Evolutionary conservation across 257 asterid genomes (phyloP).

Genomic region (Scutellaria minor): DNA sequence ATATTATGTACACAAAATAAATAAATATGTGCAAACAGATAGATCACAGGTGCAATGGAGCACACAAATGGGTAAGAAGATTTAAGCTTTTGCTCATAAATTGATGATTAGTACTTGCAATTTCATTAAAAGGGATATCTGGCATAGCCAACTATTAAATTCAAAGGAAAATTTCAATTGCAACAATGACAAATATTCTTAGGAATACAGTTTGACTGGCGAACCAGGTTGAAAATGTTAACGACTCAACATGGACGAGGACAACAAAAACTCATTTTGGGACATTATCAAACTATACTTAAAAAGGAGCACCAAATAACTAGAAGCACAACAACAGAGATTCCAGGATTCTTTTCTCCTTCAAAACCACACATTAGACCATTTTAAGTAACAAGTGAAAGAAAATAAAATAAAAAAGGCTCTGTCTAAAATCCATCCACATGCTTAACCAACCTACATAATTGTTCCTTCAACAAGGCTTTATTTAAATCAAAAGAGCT

Average conservation of each 20-base stretch:
- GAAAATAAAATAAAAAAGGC: neutral
- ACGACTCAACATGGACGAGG: neutral
- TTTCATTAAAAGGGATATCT: neutral
- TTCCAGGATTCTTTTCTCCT: neutral
- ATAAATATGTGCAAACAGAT: too few species aligned
- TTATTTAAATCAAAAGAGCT: neutral
- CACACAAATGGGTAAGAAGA: neutral
- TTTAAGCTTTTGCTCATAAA: neutral
- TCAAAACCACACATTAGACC: neutral
- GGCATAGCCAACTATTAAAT: neutral
- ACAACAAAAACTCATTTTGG: neutral
- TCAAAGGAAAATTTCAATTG: neutral
- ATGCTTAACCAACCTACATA: neutral
- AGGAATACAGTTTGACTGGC: neutral
- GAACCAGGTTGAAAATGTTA: neutral
- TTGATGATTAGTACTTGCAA: neutral
- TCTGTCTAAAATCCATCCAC: neutral
- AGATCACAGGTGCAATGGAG: slow-evolving; percentile 14
- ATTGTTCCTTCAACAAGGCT: slow-evolving; percentile 16
- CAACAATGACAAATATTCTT: neutral
- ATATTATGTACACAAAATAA: neutral
- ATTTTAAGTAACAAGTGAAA: neutral
- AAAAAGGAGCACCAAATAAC: neutral
- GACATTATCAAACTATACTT: neutral
- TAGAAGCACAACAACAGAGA: neutral